Evolutionary conservation across 1,284 basidiomycete species (phyloP).

Genomic region (Papiliotrema laurentii): DNA sequence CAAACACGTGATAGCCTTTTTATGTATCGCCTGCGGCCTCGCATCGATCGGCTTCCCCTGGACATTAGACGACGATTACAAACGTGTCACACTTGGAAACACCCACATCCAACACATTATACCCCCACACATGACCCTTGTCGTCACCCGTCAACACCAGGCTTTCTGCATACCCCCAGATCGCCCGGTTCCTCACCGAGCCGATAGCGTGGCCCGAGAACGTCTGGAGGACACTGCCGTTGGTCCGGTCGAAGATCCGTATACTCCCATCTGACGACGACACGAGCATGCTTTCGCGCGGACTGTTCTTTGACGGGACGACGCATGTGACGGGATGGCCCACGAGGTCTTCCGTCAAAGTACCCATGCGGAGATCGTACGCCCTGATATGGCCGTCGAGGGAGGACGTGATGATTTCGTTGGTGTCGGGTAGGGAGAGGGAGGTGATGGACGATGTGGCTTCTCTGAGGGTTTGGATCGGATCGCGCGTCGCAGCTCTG

Average conservation of each 20-base stretch:
- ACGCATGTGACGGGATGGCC: constrained; percentile 84
- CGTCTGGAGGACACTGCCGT: constrained; percentile 75
- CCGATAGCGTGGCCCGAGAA: constrained; percentile 65
- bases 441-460: constrained; percentile 84
- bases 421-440: constrained; percentile 56
- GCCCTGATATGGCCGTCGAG: constrained; percentile 87
- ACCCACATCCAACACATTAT: constrained; percentile 85
- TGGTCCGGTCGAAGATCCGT: constrained; percentile 76
- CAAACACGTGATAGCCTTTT: constrained; percentile 83
- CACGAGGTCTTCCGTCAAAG: constrained; percentile 80
- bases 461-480: constrained; percentile 89
- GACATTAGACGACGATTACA: constrained; percentile 1
- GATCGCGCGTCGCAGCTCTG: constrained; percentile 70
- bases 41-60: constrained; percentile 64
- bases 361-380: constrained; percentile 90
- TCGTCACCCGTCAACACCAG: constrained; percentile 84
- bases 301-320: constrained; percentile 55
- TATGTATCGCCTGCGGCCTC: constrained; percentile 67
- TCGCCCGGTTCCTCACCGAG: constrained; percentile 73
- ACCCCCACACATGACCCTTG: constrained; percentile 77
- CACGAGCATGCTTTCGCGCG: constrained; percentile 69
- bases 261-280: constrained; percentile 78
- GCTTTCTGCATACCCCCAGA: constrained; percentile 77
- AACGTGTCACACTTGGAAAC: not conserved
- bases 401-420: constrained; percentile 69